Percentiles rank a stretch among this genome's conserved stretches.
Conservation (phyloP, 2,329 filamentous ascomycete species). For the Bipolaris sorokiniana region DNA sequence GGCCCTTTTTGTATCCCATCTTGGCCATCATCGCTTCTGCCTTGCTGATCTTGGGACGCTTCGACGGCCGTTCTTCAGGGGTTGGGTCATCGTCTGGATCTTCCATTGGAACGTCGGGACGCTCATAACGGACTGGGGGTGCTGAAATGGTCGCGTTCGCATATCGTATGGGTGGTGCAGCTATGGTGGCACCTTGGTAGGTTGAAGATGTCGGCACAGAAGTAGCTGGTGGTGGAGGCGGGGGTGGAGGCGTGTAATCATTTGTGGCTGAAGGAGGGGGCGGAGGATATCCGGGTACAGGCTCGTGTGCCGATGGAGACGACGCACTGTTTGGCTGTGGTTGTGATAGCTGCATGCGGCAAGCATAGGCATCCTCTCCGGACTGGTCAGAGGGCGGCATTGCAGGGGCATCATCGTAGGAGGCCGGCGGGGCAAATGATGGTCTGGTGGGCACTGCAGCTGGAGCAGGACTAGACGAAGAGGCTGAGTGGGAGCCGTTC, state of each 20-base stretch:
- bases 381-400: slow-evolving; percentile 48
- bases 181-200: slow-evolving; percentile 65
- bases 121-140: slow-evolving; percentile 75
- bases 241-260: slow-evolving; percentile 22
- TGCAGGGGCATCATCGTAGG: slow-evolving; percentile 31
- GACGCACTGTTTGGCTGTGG: slow-evolving; percentile 17
- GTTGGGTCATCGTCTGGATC: slow-evolving; percentile 19
- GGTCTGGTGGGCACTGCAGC: slow-evolving; percentile 22
- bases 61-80: slow-evolving; percentile 52
- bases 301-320: slow-evolving; percentile 3
- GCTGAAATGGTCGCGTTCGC: slow-evolving; percentile 71
- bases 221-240: slow-evolving; percentile 21
- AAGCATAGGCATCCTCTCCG: slow-evolving; percentile 33
- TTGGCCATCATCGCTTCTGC: slow-evolving; percentile 89
- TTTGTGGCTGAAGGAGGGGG: slow-evolving; percentile 22
- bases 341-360: slow-evolving; percentile 25
- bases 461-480: slow-evolving; percentile 22
- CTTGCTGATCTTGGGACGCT: slow-evolving; percentile 42
- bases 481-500: slow-evolving; percentile 16
- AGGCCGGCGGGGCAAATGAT: slow-evolving; percentile 58
- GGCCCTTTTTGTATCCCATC: slow-evolving; percentile 89
- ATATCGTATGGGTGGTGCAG: slow-evolving; percentile 79
- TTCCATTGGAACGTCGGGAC: slow-evolving; percentile 20
- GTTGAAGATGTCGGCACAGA: slow-evolving; percentile 55
- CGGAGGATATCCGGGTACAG: slow-evolving; percentile 10